A percentile compares a stretch with the other conserved stretches of the same genome.
Conservation (phyloP, 164 flowering plant species). For the Sextonia rubra region DNA sequence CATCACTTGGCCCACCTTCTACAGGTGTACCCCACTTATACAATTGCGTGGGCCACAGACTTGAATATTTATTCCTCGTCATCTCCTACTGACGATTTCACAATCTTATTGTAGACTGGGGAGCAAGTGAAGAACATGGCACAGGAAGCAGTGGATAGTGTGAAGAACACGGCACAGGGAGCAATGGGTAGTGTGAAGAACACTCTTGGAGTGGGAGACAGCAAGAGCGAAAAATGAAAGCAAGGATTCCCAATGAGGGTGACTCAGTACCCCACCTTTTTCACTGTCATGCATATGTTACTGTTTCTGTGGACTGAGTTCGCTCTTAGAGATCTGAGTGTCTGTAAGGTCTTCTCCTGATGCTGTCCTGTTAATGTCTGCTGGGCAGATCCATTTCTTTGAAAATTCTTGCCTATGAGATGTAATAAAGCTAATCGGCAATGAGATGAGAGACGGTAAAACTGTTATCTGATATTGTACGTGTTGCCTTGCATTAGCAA, state of each 20-base stretch:
- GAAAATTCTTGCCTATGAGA: background rate
- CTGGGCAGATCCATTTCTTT: background rate
- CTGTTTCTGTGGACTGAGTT: background rate
- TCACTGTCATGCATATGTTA: background rate
- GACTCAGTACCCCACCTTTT: no score
- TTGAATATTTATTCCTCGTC: no score
- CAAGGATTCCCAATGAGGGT: no score
- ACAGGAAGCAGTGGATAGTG: conserved; percentile 35
- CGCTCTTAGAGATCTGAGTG: background rate
- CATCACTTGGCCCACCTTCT: no score
- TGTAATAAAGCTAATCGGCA: conserved; percentile 1
- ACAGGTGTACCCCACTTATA: no score
- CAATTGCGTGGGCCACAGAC: no score
- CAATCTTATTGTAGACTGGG: conserved; percentile 26
- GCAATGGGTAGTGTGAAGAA: conserved; percentile 37
- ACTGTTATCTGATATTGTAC: no score
- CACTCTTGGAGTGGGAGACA: conserved; percentile 33
- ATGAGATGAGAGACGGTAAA: background rate
- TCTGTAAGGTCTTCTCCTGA: background rate
- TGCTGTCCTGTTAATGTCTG: background rate
- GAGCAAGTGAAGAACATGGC: conserved; percentile 37
- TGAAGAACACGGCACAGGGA: conserved; percentile 46
- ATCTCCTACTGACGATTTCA: no score
- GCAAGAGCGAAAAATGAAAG: background rate
- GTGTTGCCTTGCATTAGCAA: no score